Percentiles rank a stretch among this genome's conserved stretches.
Conservation (phyloP, 1,284 basidiomycete genomes). For the Retiboletus flavoniger region DNA sequence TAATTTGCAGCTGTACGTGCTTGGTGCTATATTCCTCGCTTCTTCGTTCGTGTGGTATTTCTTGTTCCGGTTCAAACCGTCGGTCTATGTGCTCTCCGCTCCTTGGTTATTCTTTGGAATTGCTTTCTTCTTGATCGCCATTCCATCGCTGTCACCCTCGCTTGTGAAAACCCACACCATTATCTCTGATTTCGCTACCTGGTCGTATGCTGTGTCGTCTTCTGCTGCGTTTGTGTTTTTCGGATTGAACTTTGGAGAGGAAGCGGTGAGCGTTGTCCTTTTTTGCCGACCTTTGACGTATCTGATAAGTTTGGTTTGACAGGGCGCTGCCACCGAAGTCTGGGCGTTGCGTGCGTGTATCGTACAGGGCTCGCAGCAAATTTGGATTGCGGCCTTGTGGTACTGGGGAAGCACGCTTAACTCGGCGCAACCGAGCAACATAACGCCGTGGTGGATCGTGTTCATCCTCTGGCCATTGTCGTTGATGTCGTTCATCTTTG, state of each 20-base stretch:
- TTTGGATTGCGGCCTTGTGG: conserved; percentile 92
- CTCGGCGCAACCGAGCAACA: conserved; percentile 44
- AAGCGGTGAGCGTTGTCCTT: conserved; percentile 61
- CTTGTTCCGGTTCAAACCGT: conserved; percentile 86
- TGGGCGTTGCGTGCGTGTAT: conserved; percentile 88
- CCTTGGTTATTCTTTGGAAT: conserved; percentile 89
- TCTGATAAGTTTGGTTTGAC: conserved; percentile 16
- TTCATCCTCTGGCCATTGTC: conserved; percentile 82
- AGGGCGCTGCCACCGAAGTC: conserved; percentile 88
- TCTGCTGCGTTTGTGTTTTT: conserved; percentile 90
- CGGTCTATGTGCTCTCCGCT: conserved; percentile 78
- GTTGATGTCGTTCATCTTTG: conserved; percentile 70
- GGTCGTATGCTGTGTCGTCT: conserved; percentile 87
- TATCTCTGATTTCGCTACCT: conserved; percentile 78
- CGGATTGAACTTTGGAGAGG: conserved; percentile 93
- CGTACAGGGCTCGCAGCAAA: conserved; percentile 90
- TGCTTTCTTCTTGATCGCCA: conserved; percentile 86
- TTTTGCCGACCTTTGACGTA: background rate
- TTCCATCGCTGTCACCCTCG: conserved; percentile 73
- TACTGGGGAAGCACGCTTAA: conserved; percentile 89
- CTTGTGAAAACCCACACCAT: conserved; percentile 62
- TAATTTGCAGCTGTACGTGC: conserved; percentile 82
- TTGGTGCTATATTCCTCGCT: conserved; percentile 82
- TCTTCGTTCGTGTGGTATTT: conserved; percentile 87
- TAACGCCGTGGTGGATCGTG: conserved; percentile 81